Evolutionary conservation across 352 stramenopile species (phyloP).

Genomic region (Aphanomyces euteiches): DNA sequence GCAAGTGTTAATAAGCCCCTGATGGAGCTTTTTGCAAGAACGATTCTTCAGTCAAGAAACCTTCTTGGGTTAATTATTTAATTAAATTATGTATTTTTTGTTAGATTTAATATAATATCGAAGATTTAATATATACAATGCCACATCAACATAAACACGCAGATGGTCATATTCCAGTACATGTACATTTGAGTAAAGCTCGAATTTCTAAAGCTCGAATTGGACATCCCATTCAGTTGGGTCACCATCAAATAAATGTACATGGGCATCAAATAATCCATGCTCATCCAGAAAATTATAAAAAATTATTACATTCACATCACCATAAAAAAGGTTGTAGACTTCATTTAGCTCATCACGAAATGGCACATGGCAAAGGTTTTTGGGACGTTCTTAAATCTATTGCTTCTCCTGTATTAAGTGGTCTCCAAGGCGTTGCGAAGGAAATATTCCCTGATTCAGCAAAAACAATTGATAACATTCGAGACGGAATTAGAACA

Average conservation of each 20-base stretch:
- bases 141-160: constrained; percentile 2
- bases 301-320: constrained; percentile 11
- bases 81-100: constrained; percentile 12
- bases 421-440: neutral
- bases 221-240: neutral
- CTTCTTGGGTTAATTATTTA: constrained; percentile 10
- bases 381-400: neutral
- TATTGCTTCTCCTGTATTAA: neutral
- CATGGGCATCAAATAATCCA: neutral
- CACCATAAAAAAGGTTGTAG: neutral
- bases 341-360: constrained; percentile 2
- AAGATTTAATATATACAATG: constrained; percentile 10
- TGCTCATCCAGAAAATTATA: constrained; percentile 9
- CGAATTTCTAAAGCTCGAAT: neutral
- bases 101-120: constrained; percentile 11
- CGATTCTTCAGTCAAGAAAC: no score
- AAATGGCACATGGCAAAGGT: neutral
- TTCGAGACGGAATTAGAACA: neutral
- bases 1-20: no score
- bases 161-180: neutral
- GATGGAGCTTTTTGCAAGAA: no score
- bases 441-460: constrained; percentile 5
- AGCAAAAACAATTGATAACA: neutral
- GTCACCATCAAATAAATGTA: neutral
- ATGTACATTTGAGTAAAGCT: constrained; percentile 5